Evolutionary conservation across 768 basidiomycete species (phyloP).

Genomic region (Pleurotus djamor): DNA sequence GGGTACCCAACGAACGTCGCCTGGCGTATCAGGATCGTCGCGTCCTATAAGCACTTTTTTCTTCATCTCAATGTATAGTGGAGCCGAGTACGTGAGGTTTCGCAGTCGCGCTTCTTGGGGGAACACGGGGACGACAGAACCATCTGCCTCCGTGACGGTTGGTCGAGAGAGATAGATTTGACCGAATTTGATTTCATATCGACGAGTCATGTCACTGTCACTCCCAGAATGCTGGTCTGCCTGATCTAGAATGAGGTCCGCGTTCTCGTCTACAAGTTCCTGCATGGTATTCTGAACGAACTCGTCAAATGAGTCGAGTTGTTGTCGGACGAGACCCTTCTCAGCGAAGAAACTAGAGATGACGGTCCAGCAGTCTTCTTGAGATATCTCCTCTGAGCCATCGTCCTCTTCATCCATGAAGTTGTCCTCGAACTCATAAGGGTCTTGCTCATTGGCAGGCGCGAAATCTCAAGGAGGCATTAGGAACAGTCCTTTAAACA

Average conservation of each 20-base stretch:
- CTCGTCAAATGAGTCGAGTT: conserved; percentile 97
- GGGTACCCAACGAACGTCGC: conserved; percentile 75
- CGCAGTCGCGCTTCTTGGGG: conserved; percentile 95
- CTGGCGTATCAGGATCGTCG: conserved; percentile 78
- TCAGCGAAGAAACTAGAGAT: conserved; percentile 97
- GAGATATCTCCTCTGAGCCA: conserved; percentile 74
- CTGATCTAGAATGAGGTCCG: conserved; percentile 95
- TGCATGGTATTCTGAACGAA: conserved; percentile 99
- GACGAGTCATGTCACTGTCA: conserved; percentile 74
- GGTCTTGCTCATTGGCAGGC: conserved; percentile 42
- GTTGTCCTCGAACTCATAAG: conserved; percentile 59
- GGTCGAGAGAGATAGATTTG: conserved; percentile 97
- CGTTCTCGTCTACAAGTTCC: conserved; percentile 95
- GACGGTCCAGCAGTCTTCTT: conserved; percentile 94
- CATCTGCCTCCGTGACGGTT: conserved; percentile 94
- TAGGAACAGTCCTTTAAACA: conserved; percentile 27
- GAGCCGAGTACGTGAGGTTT: conserved; percentile 95
- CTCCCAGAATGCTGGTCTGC: conserved; percentile 94
- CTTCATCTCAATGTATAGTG: conserved; percentile 93
- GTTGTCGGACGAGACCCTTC: conserved; percentile 96
- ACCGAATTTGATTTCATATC: conserved; percentile 96
- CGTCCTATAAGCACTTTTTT: conserved; percentile 79
- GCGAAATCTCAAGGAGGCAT: conserved; percentile 36
- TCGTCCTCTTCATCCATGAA: conserved; percentile 48
- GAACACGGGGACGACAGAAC: conserved; percentile 89